Evolutionary conservation across 371 early-diverging fungal species (phyloP), one percentile per base, ranked within the genome.

Genomic region (Quaeritorhiza haematococci): DNA sequence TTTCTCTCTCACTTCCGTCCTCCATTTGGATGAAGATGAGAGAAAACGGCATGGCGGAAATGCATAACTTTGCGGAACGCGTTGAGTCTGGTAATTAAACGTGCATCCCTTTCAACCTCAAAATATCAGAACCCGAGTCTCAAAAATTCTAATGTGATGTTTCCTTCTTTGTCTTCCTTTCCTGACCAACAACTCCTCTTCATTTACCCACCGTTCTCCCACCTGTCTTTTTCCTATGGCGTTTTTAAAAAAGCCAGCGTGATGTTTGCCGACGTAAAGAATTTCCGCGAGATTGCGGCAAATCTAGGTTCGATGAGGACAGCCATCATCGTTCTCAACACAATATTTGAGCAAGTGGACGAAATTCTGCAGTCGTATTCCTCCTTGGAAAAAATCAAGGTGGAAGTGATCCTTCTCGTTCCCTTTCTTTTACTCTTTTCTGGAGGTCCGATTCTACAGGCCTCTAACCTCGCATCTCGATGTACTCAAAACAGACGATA

Each of bases 251-350:
- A 48, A 67, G 73, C 73, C 0, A 61, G 66, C 19, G 70, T 73
- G 38, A 73, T 73, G 73, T 73, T 73, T 49, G 57, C 62, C 23
- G 73, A 73, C 28, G 53, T 73, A 3, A 69, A 67, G 46, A 73
- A 73, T 59, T 69, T 63, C 62, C 67, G 67, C 30, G 66, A 73
- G 34, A 50, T 69, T 3, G 58, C 62, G 1, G 35, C 32, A 6
- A 59, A 42, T 29, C 19, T 63, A 24, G 68, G 65, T 1, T 69
- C 70, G 7, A 69, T 59, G 23, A 57, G 61, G 42, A 56, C 58
- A 3, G 67, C 70, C 1, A 28, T 67, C 32, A 59, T 49, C 6
- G 51, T 69, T 6, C 48, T 73, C 17, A 73, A 73, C 50, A 62
- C 60, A 10, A 61, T 69, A 30, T 73, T 73, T 46, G 62, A 67